These are phyloP conservation scores for Filobasidium wieringae DNA, from an alignment of 768 basidiomycete genomes.

Conservation along the genomic window DNA sequence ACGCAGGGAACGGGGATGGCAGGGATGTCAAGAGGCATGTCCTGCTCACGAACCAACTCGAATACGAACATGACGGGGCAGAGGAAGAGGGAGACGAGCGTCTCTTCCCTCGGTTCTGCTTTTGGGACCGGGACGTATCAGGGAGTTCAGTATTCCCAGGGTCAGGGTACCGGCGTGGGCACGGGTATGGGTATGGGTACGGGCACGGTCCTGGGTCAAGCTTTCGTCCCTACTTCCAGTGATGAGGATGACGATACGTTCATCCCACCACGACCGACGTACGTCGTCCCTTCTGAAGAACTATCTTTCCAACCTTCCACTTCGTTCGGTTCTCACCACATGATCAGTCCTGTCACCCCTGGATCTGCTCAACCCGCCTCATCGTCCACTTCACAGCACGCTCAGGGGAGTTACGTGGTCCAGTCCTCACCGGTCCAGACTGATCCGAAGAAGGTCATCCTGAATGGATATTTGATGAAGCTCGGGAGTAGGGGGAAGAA, in stretches of 20 bases:
- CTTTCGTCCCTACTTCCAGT: neutral
- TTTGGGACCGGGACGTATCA: too few relatives aligned
- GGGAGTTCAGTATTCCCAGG: too few relatives aligned
- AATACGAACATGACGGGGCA: too few relatives aligned
- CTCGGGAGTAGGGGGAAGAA: constrained; percentile 74
- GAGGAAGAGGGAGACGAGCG: too few relatives aligned
- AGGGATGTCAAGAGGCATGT: too few relatives aligned
- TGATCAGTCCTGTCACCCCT: neutral
- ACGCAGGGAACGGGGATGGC: too few relatives aligned
- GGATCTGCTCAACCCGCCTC: neutral
- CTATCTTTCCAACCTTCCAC: too few relatives aligned
- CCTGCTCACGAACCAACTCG: too few relatives aligned
- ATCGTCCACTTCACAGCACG: neutral
- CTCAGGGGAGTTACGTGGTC: neutral
- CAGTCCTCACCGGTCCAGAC: constrained; percentile 34
- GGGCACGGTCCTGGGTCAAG: neutral
- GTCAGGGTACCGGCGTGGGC: too few relatives aligned
- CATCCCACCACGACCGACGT: neutral
- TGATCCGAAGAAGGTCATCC: constrained; percentile 65
- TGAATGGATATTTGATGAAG: constrained; percentile 91
- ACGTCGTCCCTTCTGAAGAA: constrained; percentile 3
- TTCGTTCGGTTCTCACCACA: too few relatives aligned
- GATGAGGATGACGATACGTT: constrained; percentile 6
- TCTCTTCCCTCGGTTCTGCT: too few relatives aligned
- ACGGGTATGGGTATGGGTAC: too few relatives aligned